These are phyloP conservation scores for Saccharomyces mikatae DNA, from an alignment of 805 yeast genomes.

Conservation along the genomic window DNA sequence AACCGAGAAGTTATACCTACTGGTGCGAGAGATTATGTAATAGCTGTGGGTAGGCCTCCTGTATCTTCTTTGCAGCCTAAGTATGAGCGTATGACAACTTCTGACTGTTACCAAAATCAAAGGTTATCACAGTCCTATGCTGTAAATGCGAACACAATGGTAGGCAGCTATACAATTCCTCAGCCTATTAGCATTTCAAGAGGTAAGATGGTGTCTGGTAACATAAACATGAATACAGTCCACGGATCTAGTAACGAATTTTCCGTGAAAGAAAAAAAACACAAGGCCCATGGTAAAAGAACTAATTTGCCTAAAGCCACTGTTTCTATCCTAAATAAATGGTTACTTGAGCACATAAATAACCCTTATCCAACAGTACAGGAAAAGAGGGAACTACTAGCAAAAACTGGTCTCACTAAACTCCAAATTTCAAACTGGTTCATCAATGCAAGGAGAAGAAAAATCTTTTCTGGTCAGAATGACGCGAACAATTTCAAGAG, in stretches of 20 bases:
- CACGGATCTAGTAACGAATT: background rate
- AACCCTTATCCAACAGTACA: slow-evolving; percentile 81
- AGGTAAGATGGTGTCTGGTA: background rate
- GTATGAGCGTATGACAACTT: background rate
- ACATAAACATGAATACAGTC: background rate
- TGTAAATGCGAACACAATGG: background rate
- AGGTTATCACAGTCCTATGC: background rate
- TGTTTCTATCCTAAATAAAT: slow-evolving; percentile 58
- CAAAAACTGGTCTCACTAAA: slow-evolving; percentile 67
- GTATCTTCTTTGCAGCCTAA: background rate
- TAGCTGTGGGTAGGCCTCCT: background rate
- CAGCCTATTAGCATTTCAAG: background rate
- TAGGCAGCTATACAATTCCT: background rate
- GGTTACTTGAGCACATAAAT: slow-evolving; percentile 67
- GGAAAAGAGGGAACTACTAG: slow-evolving; percentile 63
- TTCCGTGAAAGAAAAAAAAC: background rate
- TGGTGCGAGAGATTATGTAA: background rate
- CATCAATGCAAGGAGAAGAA: slow-evolving; percentile 76
- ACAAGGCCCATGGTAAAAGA: slow-evolving; percentile 34
- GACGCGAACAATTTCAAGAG: slow-evolving; percentile 5
- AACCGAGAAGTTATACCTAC: background rate
- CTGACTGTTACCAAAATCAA: background rate
- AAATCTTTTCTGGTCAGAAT: slow-evolving; percentile 37
- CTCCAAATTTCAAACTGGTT: slow-evolving; percentile 84
- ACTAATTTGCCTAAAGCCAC: slow-evolving; percentile 75